Conservation (phyloP, 2,329 filamentous ascomycete genomes). For the Aureobasidium musti region DNA sequence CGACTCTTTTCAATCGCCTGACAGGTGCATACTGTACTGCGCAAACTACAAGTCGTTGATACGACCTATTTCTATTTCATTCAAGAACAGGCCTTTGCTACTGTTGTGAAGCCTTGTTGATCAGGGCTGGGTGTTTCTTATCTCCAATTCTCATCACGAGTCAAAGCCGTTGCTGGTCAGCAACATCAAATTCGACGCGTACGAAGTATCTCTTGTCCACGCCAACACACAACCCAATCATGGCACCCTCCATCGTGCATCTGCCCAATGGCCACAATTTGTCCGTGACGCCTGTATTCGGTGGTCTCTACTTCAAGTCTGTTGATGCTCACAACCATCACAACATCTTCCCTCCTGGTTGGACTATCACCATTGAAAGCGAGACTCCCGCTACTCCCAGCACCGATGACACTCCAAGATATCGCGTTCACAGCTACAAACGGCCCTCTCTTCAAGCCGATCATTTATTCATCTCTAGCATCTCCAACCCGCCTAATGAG, state of each 20-base stretch:
- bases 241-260: slow-evolving; percentile 56
- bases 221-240: not conserved
- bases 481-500: slow-evolving; percentile 78
- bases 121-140: not conserved
- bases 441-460: slow-evolving; percentile 76
- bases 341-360: slow-evolving; percentile 77
- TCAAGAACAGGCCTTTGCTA: not conserved
- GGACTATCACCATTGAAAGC: slow-evolving; percentile 84
- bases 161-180: slow-evolving; percentile 17
- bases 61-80: not conserved
- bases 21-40: not conserved
- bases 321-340: slow-evolving; percentile 70
- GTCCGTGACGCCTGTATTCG: slow-evolving; percentile 81
- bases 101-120: not conserved
- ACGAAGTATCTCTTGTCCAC: not conserved
- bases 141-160: slow-evolving; percentile 9
- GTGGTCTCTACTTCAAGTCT: slow-evolving; percentile 86
- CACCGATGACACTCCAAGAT: slow-evolving; percentile 35
- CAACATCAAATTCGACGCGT: slow-evolving; percentile 4
- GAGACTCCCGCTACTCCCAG: slow-evolving; percentile 46
- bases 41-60: not conserved
- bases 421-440: slow-evolving; percentile 65
- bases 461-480: slow-evolving; percentile 86
- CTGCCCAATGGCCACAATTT: slow-evolving; percentile 87
- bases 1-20: not conserved